Conservation (phyloP, 2,329 filamentous ascomycete genomes). For the Zarea fungicola region DNA sequence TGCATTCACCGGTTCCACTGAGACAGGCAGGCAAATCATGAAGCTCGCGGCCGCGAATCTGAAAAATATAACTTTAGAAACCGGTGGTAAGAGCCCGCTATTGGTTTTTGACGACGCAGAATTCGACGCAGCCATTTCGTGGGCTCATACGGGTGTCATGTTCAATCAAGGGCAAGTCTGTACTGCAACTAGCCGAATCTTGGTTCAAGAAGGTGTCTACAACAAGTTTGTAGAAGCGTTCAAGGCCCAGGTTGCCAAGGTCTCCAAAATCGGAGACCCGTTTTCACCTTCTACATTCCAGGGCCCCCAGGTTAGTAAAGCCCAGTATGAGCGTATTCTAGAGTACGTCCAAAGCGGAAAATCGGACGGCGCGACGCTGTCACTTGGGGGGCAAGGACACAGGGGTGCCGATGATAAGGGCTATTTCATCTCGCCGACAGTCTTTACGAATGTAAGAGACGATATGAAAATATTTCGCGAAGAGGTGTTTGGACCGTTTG, state of each 20-base stretch:
- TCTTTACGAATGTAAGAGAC: slow-evolving; percentile 32
- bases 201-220: slow-evolving; percentile 48
- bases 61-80: slow-evolving; percentile 53
- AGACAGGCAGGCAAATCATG: slow-evolving; percentile 63
- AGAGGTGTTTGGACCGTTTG: slow-evolving; percentile 37
- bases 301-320: slow-evolving; percentile 48
- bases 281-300: slow-evolving; percentile 32
- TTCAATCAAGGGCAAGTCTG: slow-evolving; percentile 52
- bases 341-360: slow-evolving; percentile 48
- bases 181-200: slow-evolving; percentile 48
- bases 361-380: slow-evolving; percentile 24
- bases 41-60: slow-evolving; percentile 47
- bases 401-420: slow-evolving; percentile 28
- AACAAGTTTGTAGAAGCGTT: slow-evolving; percentile 55
- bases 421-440: slow-evolving; percentile 36
- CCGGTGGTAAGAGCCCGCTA: slow-evolving; percentile 53
- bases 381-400: slow-evolving; percentile 30
- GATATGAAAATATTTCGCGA: slow-evolving; percentile 35
- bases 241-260: slow-evolving; percentile 30
- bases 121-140: slow-evolving; percentile 54
- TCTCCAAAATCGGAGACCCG: slow-evolving; percentile 32
- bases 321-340: slow-evolving; percentile 61
- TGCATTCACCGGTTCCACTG: slow-evolving; percentile 65
- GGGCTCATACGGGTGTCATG: slow-evolving; percentile 31
- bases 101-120: slow-evolving; percentile 54